These are phyloP conservation scores for Globisporangium irregulare DNA, from an alignment of 352 stramenopile species.

Conservation along the genomic window DNA sequence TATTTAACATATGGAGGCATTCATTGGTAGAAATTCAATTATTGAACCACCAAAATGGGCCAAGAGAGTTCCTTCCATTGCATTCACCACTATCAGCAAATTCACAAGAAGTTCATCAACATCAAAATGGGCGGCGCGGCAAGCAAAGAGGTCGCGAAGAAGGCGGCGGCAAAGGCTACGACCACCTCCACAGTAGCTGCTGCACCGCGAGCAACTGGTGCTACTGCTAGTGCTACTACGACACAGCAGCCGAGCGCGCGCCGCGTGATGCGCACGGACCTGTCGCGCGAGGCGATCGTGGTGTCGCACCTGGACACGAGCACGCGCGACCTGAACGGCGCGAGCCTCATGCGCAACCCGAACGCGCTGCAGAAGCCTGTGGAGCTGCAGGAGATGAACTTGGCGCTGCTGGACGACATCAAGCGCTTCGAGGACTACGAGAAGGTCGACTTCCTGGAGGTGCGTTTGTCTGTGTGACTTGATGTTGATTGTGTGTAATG, in stretches of 20 bases:
- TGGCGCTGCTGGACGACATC: slow-evolving; percentile 43
- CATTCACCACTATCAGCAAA: neutral
- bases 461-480: slow-evolving; percentile 6
- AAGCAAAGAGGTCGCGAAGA: slow-evolving; percentile 16
- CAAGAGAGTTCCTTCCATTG: neutral
- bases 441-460: slow-evolving; percentile 40
- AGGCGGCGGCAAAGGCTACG: slow-evolving; percentile 10
- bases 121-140: slow-evolving; percentile 16
- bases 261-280: slow-evolving; percentile 33
- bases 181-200: neutral
- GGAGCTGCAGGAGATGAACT: slow-evolving; percentile 60
- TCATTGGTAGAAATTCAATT: slow-evolving; percentile 6
- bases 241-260: neutral
- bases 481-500: neutral
- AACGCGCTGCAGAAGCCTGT: slow-evolving; percentile 12
- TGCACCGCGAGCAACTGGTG: neutral
- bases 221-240: neutral
- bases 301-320: slow-evolving; percentile 24
- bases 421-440: slow-evolving; percentile 57
- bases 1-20: neutral
- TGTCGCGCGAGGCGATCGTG: slow-evolving; percentile 37
- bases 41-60: slow-evolving; percentile 12
- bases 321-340: slow-evolving; percentile 21
- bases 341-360: slow-evolving; percentile 22
- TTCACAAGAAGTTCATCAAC: neutral